These are phyloP conservation scores for Pinus taeda DNA, from an alignment of 75 land plant genomes.

Conservation along the genomic window DNA sequence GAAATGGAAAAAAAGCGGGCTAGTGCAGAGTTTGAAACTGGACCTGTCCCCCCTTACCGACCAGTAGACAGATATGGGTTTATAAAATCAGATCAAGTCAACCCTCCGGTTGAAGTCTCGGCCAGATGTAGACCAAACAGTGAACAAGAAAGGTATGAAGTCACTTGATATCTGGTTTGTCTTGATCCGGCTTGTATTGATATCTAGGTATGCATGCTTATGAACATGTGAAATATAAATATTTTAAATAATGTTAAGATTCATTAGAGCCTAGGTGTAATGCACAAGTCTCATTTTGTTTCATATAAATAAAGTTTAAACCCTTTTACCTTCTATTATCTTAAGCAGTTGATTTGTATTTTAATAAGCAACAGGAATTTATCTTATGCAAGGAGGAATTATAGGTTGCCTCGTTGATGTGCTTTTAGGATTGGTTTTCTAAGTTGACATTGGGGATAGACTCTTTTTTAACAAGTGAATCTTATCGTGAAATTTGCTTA, in stretches of 20 bases:
- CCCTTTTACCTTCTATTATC: neutral
- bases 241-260: neutral
- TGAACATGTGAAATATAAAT: neutral
- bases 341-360: neutral
- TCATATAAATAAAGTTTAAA: conserved; percentile 6
- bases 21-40: conserved; percentile 63
- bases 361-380: neutral
- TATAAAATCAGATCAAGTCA: conserved; percentile 52
- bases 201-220: neutral
- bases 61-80: conserved; percentile 89
- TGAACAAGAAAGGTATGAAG: conserved; percentile 60
- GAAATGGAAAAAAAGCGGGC: conserved; percentile 22
- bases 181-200: conserved; percentile 3
- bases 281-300: neutral
- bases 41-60: conserved; percentile 45
- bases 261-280: neutral
- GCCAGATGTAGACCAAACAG: conserved; percentile 32
- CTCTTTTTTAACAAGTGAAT: too few relatives aligned
- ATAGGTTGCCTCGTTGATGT: neutral
- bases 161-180: neutral
- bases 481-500: too few relatives aligned
- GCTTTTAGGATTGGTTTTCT: neutral
- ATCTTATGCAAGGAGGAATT: neutral
- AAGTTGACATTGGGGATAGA: too few relatives aligned
- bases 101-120: conserved; percentile 25